Conservation (phyloP, 495 filamentous ascomycete genomes). For the Lasiosphaeria miniovina region DNA sequence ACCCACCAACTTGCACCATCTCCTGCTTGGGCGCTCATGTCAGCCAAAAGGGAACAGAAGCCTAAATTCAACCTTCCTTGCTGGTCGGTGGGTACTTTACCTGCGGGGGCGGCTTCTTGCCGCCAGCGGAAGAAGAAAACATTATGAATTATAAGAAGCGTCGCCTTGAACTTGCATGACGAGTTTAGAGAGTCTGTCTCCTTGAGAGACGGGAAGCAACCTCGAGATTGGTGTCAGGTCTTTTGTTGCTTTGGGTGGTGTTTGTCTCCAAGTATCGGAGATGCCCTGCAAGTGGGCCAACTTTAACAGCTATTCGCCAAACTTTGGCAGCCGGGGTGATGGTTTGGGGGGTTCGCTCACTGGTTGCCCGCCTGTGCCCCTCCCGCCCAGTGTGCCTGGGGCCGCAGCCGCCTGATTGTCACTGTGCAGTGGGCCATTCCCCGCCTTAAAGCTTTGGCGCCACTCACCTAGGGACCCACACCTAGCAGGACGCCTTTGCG, state of each 20-base stretch:
- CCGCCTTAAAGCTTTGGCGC: no score
- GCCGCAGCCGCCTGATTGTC: no score
- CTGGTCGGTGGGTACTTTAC: constrained; percentile 43
- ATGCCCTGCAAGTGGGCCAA: no score
- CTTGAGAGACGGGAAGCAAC: neutral
- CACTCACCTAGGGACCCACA: neutral
- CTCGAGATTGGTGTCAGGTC: neutral
- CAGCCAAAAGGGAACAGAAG: constrained; percentile 20
- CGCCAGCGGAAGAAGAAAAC: constrained; percentile 55
- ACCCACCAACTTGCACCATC: constrained; percentile 98
- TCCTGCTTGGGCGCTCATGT: constrained; percentile 57
- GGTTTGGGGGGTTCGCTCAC: no score
- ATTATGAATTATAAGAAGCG: constrained; percentile 32
- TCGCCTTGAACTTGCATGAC: constrained; percentile 27
- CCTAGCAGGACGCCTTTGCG: neutral
- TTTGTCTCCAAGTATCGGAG: no score
- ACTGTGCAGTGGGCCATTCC: no score
- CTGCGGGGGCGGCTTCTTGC: constrained; percentile 72
- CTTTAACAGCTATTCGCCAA: no score
- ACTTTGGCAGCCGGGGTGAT: no score
- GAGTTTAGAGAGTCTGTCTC: neutral
- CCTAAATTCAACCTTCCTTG: constrained; percentile 8
- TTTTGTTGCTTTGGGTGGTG: neutral
- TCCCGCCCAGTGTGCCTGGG: no score
- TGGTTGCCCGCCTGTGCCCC: no score